Base-by-base conservation (phyloP, 306 rosid genomes). In the Glycyrrhiza uralensis region DNA sequence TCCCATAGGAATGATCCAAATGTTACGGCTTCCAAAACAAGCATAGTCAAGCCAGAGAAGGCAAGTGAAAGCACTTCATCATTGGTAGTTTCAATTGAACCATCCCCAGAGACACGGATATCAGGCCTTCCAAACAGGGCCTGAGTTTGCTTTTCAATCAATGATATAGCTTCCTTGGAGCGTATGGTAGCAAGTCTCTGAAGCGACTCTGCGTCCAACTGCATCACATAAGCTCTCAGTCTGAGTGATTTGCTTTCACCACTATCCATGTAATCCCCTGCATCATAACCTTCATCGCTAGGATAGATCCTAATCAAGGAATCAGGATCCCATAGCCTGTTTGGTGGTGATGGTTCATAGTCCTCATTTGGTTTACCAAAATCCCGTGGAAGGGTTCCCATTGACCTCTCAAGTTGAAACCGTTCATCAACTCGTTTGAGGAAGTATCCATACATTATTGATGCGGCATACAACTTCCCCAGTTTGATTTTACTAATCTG, bases 381-480 rank as follows among this genome's bases (percentile, higher is more conserved):
- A 29, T 86, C 92, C 75, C 82, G 67, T 8, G 99, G 95, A 76
- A 89, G 92, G 51, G 89, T 94, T 59, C 90, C 88, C 93, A 87
- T 79, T 45, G 83, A 75, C 76, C 91, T 86, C 75, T 94, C 97
- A 2, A 94, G 98, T 75, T 94, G 98, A 78, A 78, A 94, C 69
- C 98, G 86, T 32, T 94, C 87, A 79, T 94, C 98, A 29, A 94
- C 96, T 80, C 98, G 89, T 81, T 78, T 91, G 46, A 94, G 95
- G 57, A 94, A 94, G 76, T 94, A 94, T 60, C 98, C 98, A 13
- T 94, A 94, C 96, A 94, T 94, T 57, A 94, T 86, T 12, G 98
- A 94, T 83, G 98, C 96, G 50, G 98, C 98, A 82, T 94, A 94
- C 51, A 94, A 78, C 87, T 94, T 94, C 29, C 97, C 98, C 41